phyloP scores from a whole-genome alignment of 305 asterid genomes.

The Fraxinus latifolia region DNA sequence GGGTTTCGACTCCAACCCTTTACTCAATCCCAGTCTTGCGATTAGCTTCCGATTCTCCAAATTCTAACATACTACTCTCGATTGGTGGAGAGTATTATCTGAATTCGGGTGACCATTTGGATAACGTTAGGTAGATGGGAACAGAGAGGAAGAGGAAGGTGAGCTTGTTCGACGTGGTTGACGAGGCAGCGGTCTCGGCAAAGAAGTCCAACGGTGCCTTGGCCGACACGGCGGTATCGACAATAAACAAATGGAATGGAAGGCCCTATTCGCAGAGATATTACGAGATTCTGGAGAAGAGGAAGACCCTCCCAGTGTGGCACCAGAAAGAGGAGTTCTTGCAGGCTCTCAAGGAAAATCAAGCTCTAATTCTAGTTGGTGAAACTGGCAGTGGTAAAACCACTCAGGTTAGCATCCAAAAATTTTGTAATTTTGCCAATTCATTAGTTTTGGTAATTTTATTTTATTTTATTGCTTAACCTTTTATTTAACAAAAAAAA shows the following conservation, averaged over 20 bases:
- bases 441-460: background rate
- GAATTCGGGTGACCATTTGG: background rate
- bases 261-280: conserved; percentile 74
- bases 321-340: conserved; percentile 90
- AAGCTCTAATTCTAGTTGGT: conserved; percentile 82
- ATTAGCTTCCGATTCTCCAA: background rate
- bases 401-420: conserved; percentile 65
- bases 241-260: conserved; percentile 66
- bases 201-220: conserved; percentile 41
- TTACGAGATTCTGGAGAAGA: conserved; percentile 78
- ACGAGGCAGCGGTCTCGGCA: conserved; percentile 51
- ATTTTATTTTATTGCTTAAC: background rate
- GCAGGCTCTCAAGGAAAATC: conserved; percentile 59
- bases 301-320: conserved; percentile 94
- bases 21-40: background rate
- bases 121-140: conserved; percentile 50
- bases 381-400: conserved; percentile 99
- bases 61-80: background rate
- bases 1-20: background rate
- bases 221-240: conserved; percentile 29
- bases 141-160: conserved; percentile 97
- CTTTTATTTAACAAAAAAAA: background rate
- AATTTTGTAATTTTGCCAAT: background rate
- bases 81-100: background rate
- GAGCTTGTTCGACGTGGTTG: conserved; percentile 91